Evolutionary conservation across 768 basidiomycete genomes (phyloP).

Genomic region (Terana coerulea): DNA sequence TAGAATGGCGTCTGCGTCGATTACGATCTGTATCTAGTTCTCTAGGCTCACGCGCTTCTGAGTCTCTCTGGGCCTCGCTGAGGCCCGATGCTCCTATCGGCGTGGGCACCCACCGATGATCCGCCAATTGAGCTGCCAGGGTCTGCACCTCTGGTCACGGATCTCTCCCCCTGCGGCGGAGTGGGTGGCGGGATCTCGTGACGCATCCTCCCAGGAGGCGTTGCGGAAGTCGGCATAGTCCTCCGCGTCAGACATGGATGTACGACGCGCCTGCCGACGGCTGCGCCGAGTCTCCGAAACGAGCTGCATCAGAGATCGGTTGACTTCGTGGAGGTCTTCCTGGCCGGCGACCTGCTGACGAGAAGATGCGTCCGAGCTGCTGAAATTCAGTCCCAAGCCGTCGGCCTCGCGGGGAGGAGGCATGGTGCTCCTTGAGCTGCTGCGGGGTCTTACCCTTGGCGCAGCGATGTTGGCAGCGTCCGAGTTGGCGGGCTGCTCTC

Average conservation of each 20-base stretch:
- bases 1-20: constrained; percentile 5
- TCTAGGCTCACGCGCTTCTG: neutral
- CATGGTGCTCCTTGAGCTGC: too few species aligned
- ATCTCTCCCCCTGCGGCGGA: too few species aligned
- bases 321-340: constrained; percentile 7
- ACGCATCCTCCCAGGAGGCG: neutral
- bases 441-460: neutral
- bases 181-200: too few species aligned
- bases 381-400: too few species aligned
- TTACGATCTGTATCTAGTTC: neutral
- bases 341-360: constrained; percentile 4
- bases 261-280: constrained; percentile 7
- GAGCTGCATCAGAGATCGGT: constrained; percentile 9
- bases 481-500: too few species aligned
- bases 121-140: neutral
- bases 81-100: constrained; percentile 7
- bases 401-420: too few species aligned
- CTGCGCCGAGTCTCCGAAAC: constrained; percentile 1
- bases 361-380: neutral
- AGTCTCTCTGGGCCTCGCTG: too few species aligned
- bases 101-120: neutral
- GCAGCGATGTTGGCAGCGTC: too few species aligned
- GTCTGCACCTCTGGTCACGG: too few species aligned
- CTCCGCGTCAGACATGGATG: neutral
- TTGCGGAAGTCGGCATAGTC: neutral